Evolutionary conservation across 139 green algal genomes (phyloP).

Genomic region (Spirogloea muscicola): DNA sequence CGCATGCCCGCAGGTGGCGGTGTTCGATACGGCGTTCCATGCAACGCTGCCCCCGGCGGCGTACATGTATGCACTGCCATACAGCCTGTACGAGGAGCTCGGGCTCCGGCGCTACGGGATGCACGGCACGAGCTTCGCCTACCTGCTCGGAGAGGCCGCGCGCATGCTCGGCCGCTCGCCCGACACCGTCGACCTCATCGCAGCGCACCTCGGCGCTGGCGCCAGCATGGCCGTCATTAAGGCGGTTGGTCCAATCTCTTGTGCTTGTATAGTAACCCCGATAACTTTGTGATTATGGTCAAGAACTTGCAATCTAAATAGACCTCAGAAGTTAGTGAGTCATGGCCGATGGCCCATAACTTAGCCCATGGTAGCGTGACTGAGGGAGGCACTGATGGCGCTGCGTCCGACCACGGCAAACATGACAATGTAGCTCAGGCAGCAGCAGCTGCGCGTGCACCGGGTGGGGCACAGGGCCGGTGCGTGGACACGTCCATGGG

Average conservation of each 20-base stretch:
- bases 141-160: constrained; percentile 60
- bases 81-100: constrained; percentile 65
- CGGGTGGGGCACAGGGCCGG: too few relatives aligned
- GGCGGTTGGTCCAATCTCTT: constrained; percentile 51
- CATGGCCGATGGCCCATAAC: too few relatives aligned
- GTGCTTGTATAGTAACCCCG: too few relatives aligned
- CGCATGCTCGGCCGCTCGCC: constrained; percentile 56
- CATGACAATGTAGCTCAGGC: too few relatives aligned
- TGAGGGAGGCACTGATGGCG: too few relatives aligned
- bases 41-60: constrained; percentile 73
- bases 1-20: constrained; percentile 67
- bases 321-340: too few relatives aligned
- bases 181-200: constrained; percentile 69
- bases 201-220: constrained; percentile 73
- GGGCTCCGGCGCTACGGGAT: constrained; percentile 74
- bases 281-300: too few relatives aligned
- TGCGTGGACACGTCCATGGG: constrained; percentile 80
- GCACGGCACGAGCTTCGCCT: constrained; percentile 82
- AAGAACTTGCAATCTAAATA: too few relatives aligned
- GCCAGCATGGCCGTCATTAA: constrained; percentile 70
- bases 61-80: constrained; percentile 82
- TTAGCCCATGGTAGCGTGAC: too few relatives aligned
- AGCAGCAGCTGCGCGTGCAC: too few relatives aligned
- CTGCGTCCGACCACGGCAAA: too few relatives aligned
- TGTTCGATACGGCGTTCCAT: constrained; percentile 94